These are phyloP conservation scores for Botrytis aclada DNA, from an alignment of 2,329 filamentous ascomycete species.

Conservation along the genomic window DNA sequence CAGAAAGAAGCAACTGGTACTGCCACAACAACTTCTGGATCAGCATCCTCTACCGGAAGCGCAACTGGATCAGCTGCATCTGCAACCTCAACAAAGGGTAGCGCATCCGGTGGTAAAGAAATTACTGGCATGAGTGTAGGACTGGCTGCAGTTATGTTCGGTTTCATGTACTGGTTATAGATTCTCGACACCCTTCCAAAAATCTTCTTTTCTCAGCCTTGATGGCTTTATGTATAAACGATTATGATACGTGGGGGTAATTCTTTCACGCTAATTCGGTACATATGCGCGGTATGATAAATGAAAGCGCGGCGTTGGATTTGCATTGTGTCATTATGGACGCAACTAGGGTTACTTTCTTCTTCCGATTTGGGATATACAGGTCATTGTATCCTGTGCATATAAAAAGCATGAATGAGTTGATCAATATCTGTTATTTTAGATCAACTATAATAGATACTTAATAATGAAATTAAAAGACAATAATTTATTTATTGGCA, in stretches of 20 bases:
- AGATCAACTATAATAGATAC: conserved; percentile 7
- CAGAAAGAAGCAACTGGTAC: conserved; percentile 31
- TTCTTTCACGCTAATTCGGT: conserved; percentile 7
- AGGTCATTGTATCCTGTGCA: background rate
- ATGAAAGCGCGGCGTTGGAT: conserved; percentile 29
- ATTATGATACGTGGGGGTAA: conserved; percentile 16
- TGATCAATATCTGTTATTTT: background rate
- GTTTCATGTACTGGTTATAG: conserved; percentile 51
- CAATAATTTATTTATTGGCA: background rate
- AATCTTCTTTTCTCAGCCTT: conserved; percentile 15
- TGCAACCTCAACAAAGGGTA: conserved; percentile 40
- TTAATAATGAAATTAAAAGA: background rate
- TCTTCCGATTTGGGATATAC: background rate
- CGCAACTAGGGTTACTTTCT: conserved; percentile 4
- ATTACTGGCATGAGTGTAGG: conserved; percentile 50
- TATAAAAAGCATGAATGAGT: conserved; percentile 8
- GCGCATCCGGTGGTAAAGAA: conserved; percentile 46
- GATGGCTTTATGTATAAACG: conserved; percentile 21
- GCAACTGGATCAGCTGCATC: conserved; percentile 36
- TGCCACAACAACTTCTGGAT: conserved; percentile 35
- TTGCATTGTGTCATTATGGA: conserved; percentile 5
- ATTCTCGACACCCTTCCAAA: conserved; percentile 21
- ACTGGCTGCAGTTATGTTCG: conserved; percentile 50
- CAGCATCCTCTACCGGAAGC: conserved; percentile 36
- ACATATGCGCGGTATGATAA: conserved; percentile 28